These are phyloP conservation scores for Calvatia gigantea DNA, from an alignment of 768 basidiomycete genomes.

Conservation along the genomic window DNA sequence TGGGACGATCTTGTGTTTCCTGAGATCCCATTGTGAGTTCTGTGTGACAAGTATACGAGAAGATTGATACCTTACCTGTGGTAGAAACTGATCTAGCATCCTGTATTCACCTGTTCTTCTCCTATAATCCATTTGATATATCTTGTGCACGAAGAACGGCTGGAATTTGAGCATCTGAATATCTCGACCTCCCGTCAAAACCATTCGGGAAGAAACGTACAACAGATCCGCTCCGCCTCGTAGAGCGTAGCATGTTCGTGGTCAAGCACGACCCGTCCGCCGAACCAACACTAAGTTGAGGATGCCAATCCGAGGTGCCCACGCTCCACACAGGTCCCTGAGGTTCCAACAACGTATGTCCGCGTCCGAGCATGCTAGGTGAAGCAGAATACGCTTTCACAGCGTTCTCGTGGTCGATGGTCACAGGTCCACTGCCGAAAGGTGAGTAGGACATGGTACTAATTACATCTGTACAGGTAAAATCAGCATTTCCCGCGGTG, in stretches of 20 bases:
- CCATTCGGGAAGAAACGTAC: slow-evolving; percentile 36
- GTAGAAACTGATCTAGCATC: slow-evolving; percentile 85
- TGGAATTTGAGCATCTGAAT: slow-evolving; percentile 21
- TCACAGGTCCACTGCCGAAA: slow-evolving; percentile 65
- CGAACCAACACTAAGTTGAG: slow-evolving; percentile 77
- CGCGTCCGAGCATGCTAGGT: slow-evolving; percentile 70
- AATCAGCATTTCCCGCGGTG: not conserved
- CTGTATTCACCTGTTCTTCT: slow-evolving; percentile 70
- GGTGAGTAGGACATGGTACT: slow-evolving; percentile 64
- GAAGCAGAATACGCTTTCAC: slow-evolving; percentile 74
- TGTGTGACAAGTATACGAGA: not conserved
- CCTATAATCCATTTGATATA: slow-evolving; percentile 88
- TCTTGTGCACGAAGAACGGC: slow-evolving; percentile 75
- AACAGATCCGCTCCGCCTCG: slow-evolving; percentile 67
- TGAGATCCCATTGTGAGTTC: slow-evolving; percentile 20
- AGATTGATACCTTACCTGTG: slow-evolving; percentile 45
- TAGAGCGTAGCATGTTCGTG: slow-evolving; percentile 66
- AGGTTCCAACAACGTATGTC: slow-evolving; percentile 69
- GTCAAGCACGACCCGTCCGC: slow-evolving; percentile 82
- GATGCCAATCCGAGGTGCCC: slow-evolving; percentile 79
- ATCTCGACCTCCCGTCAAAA: not conserved
- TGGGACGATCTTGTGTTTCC: slow-evolving; percentile 49
- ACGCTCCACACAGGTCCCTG: slow-evolving; percentile 82
- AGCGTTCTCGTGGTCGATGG: slow-evolving; percentile 80
- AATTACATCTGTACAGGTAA: slow-evolving; percentile 54